These are phyloP conservation scores for Fraxinus anomala DNA, from an alignment of 257 asterid genomes.

Conservation along the genomic window DNA sequence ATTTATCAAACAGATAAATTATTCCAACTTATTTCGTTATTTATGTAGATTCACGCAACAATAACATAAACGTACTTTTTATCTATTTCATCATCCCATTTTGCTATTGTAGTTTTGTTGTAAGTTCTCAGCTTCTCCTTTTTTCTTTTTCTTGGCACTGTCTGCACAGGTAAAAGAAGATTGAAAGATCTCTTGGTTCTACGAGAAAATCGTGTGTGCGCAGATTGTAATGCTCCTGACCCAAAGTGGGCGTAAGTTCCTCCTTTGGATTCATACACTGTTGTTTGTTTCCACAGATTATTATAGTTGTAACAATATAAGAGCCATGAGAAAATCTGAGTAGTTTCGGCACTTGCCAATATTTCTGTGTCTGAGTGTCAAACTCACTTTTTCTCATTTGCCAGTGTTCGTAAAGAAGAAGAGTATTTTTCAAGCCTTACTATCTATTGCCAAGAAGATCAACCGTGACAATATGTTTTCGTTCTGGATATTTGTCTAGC, in stretches of 20 bases:
- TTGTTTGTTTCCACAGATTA: constrained; percentile 1
- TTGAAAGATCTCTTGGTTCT: constrained; percentile 79
- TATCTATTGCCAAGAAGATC: neutral
- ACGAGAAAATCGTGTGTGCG: constrained; percentile 77
- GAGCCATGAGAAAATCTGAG: neutral
- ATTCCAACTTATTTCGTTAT: constrained; percentile 2
- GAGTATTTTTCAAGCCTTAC: neutral
- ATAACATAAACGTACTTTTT: neutral
- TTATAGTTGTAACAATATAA: neutral
- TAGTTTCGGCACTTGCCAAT: neutral
- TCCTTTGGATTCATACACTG: neutral
- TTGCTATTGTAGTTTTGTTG: constrained; percentile 7
- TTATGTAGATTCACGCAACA: neutral
- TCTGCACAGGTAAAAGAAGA: constrained; percentile 67
- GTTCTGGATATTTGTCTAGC: neutral
- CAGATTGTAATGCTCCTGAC: constrained; percentile 94
- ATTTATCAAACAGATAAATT: neutral
- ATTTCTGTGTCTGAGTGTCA: neutral
- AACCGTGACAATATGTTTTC: neutral
- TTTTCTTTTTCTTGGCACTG: constrained; percentile 1
- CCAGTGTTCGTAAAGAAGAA: constrained; percentile 9
- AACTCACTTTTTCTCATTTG: constrained; percentile 2
- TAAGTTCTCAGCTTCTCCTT: constrained; percentile 11
- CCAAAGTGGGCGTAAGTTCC: constrained; percentile 99
- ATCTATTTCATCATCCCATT: constrained; percentile 17